These are phyloP conservation scores for Eucalyptus virginea DNA, from an alignment of 345 rosid genomes.

Conservation along the genomic window DNA sequence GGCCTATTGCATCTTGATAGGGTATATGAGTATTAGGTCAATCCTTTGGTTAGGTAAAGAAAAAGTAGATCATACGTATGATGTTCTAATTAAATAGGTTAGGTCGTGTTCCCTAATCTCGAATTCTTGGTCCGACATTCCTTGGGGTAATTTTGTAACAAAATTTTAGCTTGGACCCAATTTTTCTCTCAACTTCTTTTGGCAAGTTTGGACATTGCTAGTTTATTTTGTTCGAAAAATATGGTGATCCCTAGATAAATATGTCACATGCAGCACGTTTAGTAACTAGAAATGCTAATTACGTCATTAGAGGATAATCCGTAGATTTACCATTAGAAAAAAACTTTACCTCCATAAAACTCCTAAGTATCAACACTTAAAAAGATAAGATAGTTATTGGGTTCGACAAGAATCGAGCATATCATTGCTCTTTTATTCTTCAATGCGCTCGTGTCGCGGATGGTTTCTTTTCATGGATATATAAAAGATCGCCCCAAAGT, in stretches of 20 bases:
- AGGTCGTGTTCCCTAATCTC: no score
- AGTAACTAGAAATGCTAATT: not conserved
- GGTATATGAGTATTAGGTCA: not conserved
- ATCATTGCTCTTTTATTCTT: no score
- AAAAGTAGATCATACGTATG: not conserved
- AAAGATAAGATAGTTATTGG: not conserved
- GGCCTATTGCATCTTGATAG: no score
- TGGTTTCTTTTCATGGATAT: not conserved
- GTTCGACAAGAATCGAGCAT: no score
- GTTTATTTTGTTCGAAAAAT: no score
- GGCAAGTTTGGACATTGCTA: not conserved
- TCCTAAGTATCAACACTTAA: not conserved
- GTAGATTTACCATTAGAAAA: not conserved
- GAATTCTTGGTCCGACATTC: not conserved
- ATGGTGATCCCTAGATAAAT: not conserved
- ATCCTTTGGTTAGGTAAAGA: not conserved
- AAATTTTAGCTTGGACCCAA: not conserved
- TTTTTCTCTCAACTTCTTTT: not conserved
- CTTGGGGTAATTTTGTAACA: not conserved
- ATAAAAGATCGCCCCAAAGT: not conserved
- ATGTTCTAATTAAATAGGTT: not conserved
- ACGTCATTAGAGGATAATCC: not conserved
- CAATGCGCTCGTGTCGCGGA: not conserved
- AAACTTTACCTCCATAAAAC: not conserved
- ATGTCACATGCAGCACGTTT: not conserved